Conservation (phyloP, 306 rosid genomes). For the Hippophae rhamnoides region DNA sequence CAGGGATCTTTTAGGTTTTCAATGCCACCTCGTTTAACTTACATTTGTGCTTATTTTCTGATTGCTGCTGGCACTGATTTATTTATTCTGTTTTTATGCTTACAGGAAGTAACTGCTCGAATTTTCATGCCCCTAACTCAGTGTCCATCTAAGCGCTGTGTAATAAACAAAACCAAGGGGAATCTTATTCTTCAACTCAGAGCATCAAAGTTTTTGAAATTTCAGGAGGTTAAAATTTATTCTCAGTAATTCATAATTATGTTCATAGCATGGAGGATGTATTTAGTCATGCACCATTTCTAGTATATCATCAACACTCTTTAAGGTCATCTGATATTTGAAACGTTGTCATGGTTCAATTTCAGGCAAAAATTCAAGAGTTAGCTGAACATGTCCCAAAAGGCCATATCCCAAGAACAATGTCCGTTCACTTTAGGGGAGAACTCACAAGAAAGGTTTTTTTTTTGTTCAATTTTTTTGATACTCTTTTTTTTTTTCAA, state of each 20-base stretch:
- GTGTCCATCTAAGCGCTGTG: constrained; percentile 86
- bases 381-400: constrained; percentile 95
- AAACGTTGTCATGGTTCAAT: constrained; percentile 20
- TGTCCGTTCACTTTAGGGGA: constrained; percentile 95
- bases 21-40: neutral
- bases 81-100: constrained; percentile 11
- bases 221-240: constrained; percentile 66
- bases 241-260: constrained; percentile 9
- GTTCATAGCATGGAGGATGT: constrained; percentile 3
- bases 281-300: constrained; percentile 11
- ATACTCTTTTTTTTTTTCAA: neutral
- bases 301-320: constrained; percentile 4
- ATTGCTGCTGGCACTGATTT: constrained; percentile 1
- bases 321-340: constrained; percentile 1
- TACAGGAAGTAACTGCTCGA: constrained; percentile 95
- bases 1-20: constrained; percentile 1
- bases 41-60: constrained; percentile 1
- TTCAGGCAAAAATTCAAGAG: constrained; percentile 97
- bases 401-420: constrained; percentile 94
- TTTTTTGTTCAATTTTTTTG: constrained; percentile 17
- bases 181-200: constrained; percentile 85
- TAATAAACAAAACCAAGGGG: constrained; percentile 54
- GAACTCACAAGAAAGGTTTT: constrained; percentile 94
- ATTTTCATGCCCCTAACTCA: constrained; percentile 84
- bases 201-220: constrained; percentile 94